Percentiles rank a stretch among this genome's conserved stretches.
Conservation (phyloP, 2,329 filamentous ascomycete species). For the Delphinella strobiligena region DNA sequence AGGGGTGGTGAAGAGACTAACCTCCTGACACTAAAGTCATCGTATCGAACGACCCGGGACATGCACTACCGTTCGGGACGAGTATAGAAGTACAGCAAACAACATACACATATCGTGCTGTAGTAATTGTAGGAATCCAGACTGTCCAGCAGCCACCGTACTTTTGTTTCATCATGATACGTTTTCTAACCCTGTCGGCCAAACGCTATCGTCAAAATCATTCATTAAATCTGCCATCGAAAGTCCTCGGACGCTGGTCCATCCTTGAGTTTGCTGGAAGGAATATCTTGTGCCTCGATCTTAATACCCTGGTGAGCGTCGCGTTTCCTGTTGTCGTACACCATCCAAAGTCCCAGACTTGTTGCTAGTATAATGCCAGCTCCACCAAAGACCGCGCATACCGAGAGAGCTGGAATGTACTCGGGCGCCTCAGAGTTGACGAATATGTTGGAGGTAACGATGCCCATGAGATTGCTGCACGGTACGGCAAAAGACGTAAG, state of each 20-base stretch:
- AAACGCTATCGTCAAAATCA: no score
- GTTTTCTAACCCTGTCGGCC: no score
- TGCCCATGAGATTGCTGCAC: constrained; percentile 63
- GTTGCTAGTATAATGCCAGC: constrained; percentile 44
- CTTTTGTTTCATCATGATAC: no score
- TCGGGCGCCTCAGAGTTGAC: constrained; percentile 50
- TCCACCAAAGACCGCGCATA: constrained; percentile 52
- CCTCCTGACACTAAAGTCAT: no score
- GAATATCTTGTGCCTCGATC: constrained; percentile 39
- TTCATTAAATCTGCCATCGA: no score
- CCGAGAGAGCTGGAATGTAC: constrained; percentile 54
- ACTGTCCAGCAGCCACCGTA: no score
- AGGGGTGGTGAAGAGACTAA: no score
- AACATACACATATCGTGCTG: no score
- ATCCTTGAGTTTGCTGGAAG: constrained; percentile 32
- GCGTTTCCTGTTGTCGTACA: constrained; percentile 50
- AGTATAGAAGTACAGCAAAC: no score
- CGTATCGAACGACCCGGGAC: no score
- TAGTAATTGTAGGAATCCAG: no score
- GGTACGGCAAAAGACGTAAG: constrained; percentile 63
- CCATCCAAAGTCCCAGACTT: constrained; percentile 51
- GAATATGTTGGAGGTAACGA: constrained; percentile 59
- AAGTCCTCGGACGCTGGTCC: constrained; percentile 32
- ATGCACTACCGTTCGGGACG: no score
- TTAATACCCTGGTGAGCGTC: constrained; percentile 44